These are phyloP conservation scores for Steccherinum ochraceum DNA, from an alignment of 768 basidiomycete genomes.

Conservation along the genomic window DNA sequence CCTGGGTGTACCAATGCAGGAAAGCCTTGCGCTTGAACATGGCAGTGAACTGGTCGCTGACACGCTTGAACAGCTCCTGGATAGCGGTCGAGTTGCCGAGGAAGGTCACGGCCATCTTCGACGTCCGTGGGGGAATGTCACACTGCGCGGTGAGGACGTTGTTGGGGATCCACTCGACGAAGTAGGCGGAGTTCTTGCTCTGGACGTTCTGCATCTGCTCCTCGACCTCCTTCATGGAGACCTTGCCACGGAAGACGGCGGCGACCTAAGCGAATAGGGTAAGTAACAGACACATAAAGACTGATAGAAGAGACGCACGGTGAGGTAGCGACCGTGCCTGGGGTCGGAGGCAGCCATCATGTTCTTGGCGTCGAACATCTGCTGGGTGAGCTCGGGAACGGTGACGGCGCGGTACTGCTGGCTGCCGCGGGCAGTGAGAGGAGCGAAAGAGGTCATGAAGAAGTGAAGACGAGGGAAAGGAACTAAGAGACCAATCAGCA, in stretches of 20 bases:
- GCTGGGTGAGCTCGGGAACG: slow-evolving; percentile 95
- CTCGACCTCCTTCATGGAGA: slow-evolving; percentile 99
- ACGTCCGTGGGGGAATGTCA: slow-evolving; percentile 92
- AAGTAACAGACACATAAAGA: background rate
- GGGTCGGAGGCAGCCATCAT: slow-evolving; percentile 99
- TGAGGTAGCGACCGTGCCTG: slow-evolving; percentile 94
- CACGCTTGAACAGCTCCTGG: slow-evolving; percentile 98
- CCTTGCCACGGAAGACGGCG: slow-evolving; percentile 97
- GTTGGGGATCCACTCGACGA: slow-evolving; percentile 99
- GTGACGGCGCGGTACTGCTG: slow-evolving; percentile 95
- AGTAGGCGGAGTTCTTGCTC: slow-evolving; percentile 97
- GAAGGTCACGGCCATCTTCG: slow-evolving; percentile 97
- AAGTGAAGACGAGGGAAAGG: slow-evolving; percentile 99
- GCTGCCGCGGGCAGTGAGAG: slow-evolving; percentile 89
- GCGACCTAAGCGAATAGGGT: slow-evolving; percentile 49
- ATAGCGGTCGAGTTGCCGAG: slow-evolving; percentile 96
- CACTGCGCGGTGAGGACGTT: slow-evolving; percentile 97
- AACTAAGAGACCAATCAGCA: slow-evolving; percentile 43
- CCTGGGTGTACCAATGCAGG: slow-evolving; percentile 99
- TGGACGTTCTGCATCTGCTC: slow-evolving; percentile 98
- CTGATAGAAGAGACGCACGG: slow-evolving; percentile 40
- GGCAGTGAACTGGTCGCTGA: slow-evolving; percentile 96
- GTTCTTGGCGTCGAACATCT: slow-evolving; percentile 99
- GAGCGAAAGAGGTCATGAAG: slow-evolving; percentile 97
- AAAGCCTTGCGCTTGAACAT: slow-evolving; percentile 99